Conservation (phyloP, 768 basidiomycete species). For the Lyophyllum decastes region DNA sequence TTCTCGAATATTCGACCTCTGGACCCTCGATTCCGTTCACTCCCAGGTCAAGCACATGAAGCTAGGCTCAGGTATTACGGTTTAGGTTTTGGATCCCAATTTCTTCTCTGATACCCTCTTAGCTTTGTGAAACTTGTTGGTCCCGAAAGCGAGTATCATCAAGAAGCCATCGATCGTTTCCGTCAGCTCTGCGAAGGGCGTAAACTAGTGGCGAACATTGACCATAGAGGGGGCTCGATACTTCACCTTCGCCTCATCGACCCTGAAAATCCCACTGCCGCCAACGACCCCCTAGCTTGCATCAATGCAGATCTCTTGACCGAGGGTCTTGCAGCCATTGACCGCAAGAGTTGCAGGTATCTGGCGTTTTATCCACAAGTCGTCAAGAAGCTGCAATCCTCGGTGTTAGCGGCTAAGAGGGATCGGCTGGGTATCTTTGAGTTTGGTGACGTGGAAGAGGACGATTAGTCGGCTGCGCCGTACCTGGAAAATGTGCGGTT, state of each 20-base stretch:
- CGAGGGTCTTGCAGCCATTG: constrained; percentile 84
- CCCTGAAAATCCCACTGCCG: constrained; percentile 69
- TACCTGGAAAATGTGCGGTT: not conserved
- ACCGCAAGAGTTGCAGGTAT: constrained; percentile 78
- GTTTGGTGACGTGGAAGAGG: constrained; percentile 89
- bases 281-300: constrained; percentile 70
- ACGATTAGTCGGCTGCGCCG: constrained; percentile 44
- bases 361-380: constrained; percentile 69
- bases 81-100: not conserved
- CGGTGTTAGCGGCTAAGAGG: constrained; percentile 65
- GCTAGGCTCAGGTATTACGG: constrained; percentile 75
- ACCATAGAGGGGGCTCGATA: constrained; percentile 75
- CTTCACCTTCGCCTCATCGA: constrained; percentile 94
- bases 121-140: constrained; percentile 88
- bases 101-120: constrained; percentile 2
- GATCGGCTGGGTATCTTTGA: constrained; percentile 85
- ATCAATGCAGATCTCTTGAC: constrained; percentile 89
- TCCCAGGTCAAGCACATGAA: constrained; percentile 93
- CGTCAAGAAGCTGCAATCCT: constrained; percentile 62
- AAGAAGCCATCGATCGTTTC: constrained; percentile 87
- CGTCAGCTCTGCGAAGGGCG: constrained; percentile 85
- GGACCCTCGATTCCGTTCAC: constrained; percentile 84
- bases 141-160: constrained; percentile 82
- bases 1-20: constrained; percentile 88
- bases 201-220: constrained; percentile 94